Percentiles rank a stretch among this genome's conserved stretches.
phyloP scores from a whole-genome alignment of 345 rosid species.

The Theobroma cacao region DNA sequence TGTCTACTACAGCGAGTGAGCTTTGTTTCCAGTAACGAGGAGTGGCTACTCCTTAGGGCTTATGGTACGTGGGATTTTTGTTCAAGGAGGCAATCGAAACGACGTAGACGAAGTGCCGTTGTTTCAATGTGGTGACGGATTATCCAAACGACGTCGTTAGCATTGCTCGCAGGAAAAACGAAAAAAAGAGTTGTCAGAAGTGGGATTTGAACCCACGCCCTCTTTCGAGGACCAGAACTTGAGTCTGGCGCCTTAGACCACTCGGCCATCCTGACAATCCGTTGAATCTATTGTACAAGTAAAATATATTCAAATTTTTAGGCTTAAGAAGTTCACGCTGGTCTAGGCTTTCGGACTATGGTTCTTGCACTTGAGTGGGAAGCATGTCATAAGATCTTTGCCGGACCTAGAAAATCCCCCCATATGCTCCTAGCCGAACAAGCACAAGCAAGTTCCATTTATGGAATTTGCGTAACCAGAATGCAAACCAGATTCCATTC shows the following conservation, averaged over 20 bases:
- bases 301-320: too few relatives aligned
- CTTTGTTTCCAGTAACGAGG: neutral
- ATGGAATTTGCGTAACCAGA: neutral
- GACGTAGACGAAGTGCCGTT: neutral
- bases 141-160: neutral
- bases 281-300: too few relatives aligned
- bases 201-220: conserved; percentile 43
- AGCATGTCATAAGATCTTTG: too few relatives aligned
- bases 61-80: neutral
- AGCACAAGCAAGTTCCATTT: neutral
- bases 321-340: too few relatives aligned
- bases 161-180: neutral
- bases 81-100: neutral
- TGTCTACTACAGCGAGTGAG: neutral
- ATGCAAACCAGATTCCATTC: neutral
- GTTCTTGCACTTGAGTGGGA: too few relatives aligned
- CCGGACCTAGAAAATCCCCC: too few relatives aligned
- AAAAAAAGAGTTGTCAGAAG: conserved; percentile 20
- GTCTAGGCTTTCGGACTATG: neutral
- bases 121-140: neutral
- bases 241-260: conserved; percentile 54
- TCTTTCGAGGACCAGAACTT: conserved; percentile 41
- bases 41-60: neutral
- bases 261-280: conserved; percentile 27
- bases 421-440: neutral